These are phyloP conservation scores for Fusarium caatingaense DNA, from an alignment of 2,329 filamentous ascomycete genomes.

Conservation along the genomic window DNA sequence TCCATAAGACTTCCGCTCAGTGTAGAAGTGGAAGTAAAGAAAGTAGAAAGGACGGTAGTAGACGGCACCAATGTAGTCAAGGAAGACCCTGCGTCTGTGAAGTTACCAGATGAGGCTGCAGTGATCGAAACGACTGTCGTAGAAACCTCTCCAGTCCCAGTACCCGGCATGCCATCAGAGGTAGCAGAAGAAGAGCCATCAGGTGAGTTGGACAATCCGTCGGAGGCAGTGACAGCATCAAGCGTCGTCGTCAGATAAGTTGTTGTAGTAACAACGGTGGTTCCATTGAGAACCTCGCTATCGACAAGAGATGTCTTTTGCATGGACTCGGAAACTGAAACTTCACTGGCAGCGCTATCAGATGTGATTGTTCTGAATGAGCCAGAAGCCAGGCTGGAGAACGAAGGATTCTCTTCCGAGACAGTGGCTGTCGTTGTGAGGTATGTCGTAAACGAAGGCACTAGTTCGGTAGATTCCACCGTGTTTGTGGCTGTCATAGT, in stretches of 20 bases:
- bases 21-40: neutral
- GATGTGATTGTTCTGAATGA: neutral
- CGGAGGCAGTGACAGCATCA: neutral
- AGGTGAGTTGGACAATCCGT: neutral
- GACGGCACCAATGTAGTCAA: neutral
- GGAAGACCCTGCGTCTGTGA: neutral
- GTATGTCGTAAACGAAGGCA: neutral
- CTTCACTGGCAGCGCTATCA: neutral
- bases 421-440: neutral
- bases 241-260: constrained; percentile 12
- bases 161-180: constrained; percentile 5
- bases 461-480: neutral
- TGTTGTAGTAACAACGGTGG: constrained; percentile 10
- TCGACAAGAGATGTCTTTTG: neutral
- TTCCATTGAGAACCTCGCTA: neutral
- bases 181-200: neutral
- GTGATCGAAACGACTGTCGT: neutral
- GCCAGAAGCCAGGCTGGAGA: neutral
- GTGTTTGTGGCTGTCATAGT: constrained; percentile 21
- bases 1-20: neutral
- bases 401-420: constrained; percentile 1
- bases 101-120: neutral
- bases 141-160: constrained; percentile 1
- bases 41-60: constrained; percentile 7
- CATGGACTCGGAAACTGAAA: neutral